A percentile compares a stretch with the other conserved stretches of the same genome.
phyloP scores from a whole-genome alignment of 192 early-diverging fungal genomes.

The Linnemannia elongata region DNA sequence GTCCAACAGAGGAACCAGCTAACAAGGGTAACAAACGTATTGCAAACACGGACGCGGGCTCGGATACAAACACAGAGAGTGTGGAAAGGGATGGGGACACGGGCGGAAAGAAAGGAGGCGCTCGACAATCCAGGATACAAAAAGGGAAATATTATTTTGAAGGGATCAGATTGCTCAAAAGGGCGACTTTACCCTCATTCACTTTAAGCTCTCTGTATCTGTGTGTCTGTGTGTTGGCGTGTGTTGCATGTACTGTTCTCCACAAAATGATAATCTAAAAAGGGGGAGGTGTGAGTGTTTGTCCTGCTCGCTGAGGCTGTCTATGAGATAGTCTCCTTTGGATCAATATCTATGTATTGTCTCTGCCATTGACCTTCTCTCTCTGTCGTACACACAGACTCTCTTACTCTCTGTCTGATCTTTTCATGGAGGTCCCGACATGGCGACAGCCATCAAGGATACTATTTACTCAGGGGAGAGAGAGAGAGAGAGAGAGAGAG shows the following conservation, averaged over 20 bases:
- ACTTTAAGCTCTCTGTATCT: not conserved
- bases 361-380: not conserved
- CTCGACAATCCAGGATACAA: not conserved
- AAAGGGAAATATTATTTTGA: not conserved
- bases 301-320: not conserved
- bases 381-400: not conserved
- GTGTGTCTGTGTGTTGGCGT: not conserved
- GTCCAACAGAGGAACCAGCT: not conserved
- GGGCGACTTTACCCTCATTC: not conserved
- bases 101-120: not conserved
- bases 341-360: not conserved
- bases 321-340: not conserved
- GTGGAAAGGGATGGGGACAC: no score
- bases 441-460: not conserved
- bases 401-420: not conserved
- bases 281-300: not conserved
- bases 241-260: not conserved
- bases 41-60: not conserved
- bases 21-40: not conserved
- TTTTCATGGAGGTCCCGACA: not conserved
- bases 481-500: not conserved
- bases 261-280: not conserved
- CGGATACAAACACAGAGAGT: not conserved
- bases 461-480: not conserved
- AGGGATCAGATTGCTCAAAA: not conserved